Evolutionary conservation across 768 basidiomycete genomes (phyloP).

Genomic region (Phylloporus scabripes): DNA sequence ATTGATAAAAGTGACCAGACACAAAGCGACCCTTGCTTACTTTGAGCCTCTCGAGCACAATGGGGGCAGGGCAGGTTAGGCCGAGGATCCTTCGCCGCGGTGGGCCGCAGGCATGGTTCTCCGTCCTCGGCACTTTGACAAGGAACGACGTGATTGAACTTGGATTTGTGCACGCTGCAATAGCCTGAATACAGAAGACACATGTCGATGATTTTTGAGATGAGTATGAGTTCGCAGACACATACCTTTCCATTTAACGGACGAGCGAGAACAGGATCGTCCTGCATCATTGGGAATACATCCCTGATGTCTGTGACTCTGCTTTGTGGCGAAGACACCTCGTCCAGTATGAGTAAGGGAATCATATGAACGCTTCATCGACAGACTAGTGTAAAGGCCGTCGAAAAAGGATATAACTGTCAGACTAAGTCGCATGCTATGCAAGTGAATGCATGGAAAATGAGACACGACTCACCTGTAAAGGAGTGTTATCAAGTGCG

Average conservation of each 20-base stretch:
- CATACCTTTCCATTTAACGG: conserved; percentile 17
- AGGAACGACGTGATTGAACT: not conserved
- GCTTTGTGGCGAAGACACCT: conserved; percentile 9
- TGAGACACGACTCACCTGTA: conserved; percentile 9
- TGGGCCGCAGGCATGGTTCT: not conserved
- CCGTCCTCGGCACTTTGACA: not conserved
- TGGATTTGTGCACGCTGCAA: conserved; percentile 1
- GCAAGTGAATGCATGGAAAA: not conserved
- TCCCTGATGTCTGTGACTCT: not conserved
- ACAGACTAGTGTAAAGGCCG: not conserved
- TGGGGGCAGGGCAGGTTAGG: conserved; percentile 3
- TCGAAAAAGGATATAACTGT: not conserved
- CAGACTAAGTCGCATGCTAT: conserved; percentile 2
- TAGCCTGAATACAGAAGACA: conserved; percentile 6
- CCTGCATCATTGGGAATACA: conserved; percentile 3
- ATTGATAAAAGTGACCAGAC: not conserved
- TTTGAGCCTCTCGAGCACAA: not conserved
- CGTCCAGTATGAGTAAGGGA: conserved; percentile 3
- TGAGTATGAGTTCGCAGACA: conserved; percentile 8
- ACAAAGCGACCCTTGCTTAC: not conserved
- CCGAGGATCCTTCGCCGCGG: not conserved
- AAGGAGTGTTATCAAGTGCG: not conserved
- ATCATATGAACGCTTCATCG: not conserved
- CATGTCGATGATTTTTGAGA: conserved; percentile 12
- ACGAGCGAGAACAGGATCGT: not conserved